Conservation (phyloP, 2,329 filamentous ascomycete genomes). For the Trichoderma citrinoviride region DNA sequence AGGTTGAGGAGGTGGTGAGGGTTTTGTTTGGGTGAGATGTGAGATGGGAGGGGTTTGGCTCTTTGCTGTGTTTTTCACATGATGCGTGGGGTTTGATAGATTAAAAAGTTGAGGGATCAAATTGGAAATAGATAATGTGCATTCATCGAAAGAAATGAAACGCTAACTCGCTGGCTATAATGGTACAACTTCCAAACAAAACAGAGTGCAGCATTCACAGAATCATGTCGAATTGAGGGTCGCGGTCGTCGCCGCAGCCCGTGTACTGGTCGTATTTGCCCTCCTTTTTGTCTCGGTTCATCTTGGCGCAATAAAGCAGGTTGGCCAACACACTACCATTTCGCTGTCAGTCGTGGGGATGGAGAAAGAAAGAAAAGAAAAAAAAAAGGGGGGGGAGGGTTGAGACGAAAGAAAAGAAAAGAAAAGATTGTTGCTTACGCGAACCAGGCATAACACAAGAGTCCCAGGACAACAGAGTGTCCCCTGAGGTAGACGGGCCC, state of each 20-base stretch:
- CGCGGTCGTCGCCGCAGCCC: constrained; percentile 60
- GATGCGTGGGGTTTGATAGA: neutral
- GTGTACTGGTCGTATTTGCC: constrained; percentile 59
- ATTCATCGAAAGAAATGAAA: neutral
- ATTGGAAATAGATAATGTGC: neutral
- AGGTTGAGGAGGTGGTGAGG: constrained; percentile 42
- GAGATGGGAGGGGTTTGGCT: neutral
- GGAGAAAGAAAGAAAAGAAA: neutral
- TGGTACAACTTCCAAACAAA: neutral
- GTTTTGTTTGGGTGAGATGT: constrained; percentile 22
- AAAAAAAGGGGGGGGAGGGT: constrained; percentile 23
- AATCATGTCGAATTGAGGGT: constrained; percentile 61
- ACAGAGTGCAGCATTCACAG: constrained; percentile 41
- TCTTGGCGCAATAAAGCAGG: constrained; percentile 60
- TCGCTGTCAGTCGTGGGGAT: neutral
- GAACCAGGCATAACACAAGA: constrained; percentile 62
- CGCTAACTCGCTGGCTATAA: neutral
- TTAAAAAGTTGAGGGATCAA: neutral
- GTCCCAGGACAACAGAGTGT: constrained; percentile 58
- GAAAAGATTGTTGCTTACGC: constrained; percentile 48
- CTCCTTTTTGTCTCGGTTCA: constrained; percentile 59
- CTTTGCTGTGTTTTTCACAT: neutral
- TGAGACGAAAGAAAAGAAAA: neutral
- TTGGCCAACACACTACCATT: constrained; percentile 54
- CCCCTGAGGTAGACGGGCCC: constrained; percentile 58